These are phyloP conservation scores for Rhododendron griersonianum DNA, from an alignment of 148 eudicot species.

Conservation along the genomic window DNA sequence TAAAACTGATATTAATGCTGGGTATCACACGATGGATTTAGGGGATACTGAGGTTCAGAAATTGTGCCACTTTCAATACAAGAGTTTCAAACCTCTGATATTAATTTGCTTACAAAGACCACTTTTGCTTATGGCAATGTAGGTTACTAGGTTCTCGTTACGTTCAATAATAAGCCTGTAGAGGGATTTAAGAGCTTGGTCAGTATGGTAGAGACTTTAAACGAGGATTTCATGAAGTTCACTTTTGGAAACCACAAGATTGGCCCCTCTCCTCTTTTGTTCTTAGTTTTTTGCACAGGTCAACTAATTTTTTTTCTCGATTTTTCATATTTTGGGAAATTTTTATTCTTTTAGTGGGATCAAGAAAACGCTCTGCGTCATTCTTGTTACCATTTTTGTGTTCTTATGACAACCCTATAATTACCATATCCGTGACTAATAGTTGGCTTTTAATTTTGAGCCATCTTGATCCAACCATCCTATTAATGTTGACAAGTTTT, in stretches of 20 bases:
- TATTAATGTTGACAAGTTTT: background rate
- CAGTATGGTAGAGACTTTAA: constrained; percentile 8
- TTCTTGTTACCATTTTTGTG: background rate
- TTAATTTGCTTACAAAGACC: background rate
- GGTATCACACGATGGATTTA: background rate
- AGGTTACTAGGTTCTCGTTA: constrained; percentile 19
- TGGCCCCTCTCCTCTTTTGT: background rate
- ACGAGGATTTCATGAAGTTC: constrained; percentile 25
- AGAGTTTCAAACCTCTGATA: background rate
- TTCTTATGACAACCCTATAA: background rate
- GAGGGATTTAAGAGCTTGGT: constrained; percentile 39
- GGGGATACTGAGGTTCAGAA: background rate
- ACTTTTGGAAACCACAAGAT: constrained; percentile 34
- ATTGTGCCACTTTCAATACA: background rate
- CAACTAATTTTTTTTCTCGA: background rate
- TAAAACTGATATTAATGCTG: background rate
- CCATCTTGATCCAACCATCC: background rate
- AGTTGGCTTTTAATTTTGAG: background rate
- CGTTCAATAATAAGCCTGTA: constrained; percentile 38
- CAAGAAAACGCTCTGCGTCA: background rate
- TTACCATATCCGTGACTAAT: background rate
- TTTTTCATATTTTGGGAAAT: background rate
- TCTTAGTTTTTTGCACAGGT: background rate
- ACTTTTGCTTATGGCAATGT: background rate
- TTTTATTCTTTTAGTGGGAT: background rate